Evolutionary conservation across 2,329 filamentous ascomycete species (phyloP).

Genomic region (Aspergillus pseudonomiae): DNA sequence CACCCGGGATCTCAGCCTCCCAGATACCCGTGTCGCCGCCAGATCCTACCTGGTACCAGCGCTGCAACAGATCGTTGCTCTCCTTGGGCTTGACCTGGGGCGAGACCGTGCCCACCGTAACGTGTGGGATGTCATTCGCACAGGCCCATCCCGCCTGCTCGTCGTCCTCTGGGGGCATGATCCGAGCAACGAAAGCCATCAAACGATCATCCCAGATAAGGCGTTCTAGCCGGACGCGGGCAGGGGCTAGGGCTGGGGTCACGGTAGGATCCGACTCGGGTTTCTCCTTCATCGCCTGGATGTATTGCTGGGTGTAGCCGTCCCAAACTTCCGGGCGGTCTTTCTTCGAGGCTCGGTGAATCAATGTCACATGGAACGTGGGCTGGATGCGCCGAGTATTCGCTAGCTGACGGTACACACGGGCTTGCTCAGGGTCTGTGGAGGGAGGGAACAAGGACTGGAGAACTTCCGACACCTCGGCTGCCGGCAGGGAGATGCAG

Average conservation of each 20-base stretch:
- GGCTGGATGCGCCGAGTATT: constrained; percentile 74
- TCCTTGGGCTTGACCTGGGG: constrained; percentile 83
- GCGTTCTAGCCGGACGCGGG: constrained; percentile 60
- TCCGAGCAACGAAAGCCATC: constrained; percentile 87
- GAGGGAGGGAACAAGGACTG: constrained; percentile 67
- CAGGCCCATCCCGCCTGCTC: constrained; percentile 63
- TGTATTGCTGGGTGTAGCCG: constrained; percentile 66
- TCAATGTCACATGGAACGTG: constrained; percentile 92
- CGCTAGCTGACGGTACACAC: constrained; percentile 76
- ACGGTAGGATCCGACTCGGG: constrained; percentile 27
- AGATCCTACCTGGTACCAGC: constrained; percentile 69
- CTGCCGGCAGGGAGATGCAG: constrained; percentile 57
- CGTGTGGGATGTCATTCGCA: constrained; percentile 77
- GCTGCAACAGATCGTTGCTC: constrained; percentile 80
- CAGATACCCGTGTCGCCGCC: constrained; percentile 55
- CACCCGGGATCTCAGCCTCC: constrained; percentile 58
- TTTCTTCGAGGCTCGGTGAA: constrained; percentile 71
- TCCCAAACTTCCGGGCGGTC: constrained; percentile 74
- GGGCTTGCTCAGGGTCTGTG: constrained; percentile 56
- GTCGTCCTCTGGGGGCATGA: constrained; percentile 50
- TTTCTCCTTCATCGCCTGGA: constrained; percentile 34
- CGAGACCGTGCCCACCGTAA: constrained; percentile 84
- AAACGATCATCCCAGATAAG: constrained; percentile 83
- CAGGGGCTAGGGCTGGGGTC: constrained; percentile 38
- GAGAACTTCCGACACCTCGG: constrained; percentile 61